A percentile compares a stretch with the other conserved stretches of the same genome.
These are phyloP conservation scores for Fagopyrum tataricum DNA, from an alignment of 148 eudicot species.

Conservation along the genomic window DNA sequence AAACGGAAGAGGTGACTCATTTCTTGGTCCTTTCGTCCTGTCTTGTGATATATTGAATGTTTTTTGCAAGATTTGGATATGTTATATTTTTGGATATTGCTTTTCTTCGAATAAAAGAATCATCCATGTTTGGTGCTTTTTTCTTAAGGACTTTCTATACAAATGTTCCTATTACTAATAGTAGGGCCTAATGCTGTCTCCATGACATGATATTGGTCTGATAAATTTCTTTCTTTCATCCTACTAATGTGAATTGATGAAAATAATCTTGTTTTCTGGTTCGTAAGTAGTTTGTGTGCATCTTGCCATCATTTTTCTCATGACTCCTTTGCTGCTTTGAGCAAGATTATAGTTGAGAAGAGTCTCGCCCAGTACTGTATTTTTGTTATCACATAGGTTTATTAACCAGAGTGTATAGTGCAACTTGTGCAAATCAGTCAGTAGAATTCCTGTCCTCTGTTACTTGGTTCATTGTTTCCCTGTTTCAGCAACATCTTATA, in stretches of 20 bases:
- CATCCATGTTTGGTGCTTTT: not conserved
- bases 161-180: not conserved
- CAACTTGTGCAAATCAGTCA: too few species aligned
- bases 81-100: not conserved
- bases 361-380: too few species aligned
- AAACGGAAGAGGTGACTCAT: constrained; percentile 59
- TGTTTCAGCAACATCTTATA: not conserved
- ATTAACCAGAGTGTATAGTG: too few species aligned
- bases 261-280: not conserved
- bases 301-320: not conserved
- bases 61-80: not conserved
- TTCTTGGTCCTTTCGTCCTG: not conserved
- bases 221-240: not conserved
- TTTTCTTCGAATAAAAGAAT: not conserved
- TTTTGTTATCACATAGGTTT: too few species aligned
- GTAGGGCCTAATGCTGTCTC: not conserved
- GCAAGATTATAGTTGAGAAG: too few species aligned
- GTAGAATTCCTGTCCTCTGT: not conserved
- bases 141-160: not conserved
- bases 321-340: not conserved
- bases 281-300: not conserved
- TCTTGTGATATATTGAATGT: not conserved
- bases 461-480: constrained; percentile 1
- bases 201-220: not conserved
- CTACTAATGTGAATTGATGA: not conserved